Evolutionary conservation across 108 stramenopile species (phyloP).

Genomic region (Schizochytrium sp.): DNA sequence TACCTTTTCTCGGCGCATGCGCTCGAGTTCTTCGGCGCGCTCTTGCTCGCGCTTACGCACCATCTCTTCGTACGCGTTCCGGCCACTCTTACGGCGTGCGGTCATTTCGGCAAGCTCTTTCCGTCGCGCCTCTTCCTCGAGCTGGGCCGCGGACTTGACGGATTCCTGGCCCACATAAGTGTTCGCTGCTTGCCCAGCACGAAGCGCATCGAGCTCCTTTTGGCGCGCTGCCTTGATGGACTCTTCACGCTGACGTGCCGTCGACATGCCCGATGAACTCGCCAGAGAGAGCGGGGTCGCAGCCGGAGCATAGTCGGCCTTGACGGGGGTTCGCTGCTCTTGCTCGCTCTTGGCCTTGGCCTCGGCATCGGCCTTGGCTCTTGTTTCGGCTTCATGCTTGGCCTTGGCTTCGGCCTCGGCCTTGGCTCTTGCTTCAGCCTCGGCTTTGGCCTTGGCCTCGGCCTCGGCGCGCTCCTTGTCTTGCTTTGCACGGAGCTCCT

Average conservation of each 20-base stretch:
- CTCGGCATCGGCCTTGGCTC: neutral
- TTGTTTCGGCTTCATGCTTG: neutral
- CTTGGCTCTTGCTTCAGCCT: neutral
- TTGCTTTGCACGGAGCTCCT: neutral
- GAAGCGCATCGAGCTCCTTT: constrained; percentile 8
- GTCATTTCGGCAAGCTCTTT: neutral
- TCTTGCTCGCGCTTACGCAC: neutral
- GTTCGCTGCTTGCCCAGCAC: neutral
- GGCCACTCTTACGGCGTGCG: neutral
- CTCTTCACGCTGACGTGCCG: neutral
- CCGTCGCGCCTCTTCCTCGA: neutral
- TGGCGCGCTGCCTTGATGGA: neutral
- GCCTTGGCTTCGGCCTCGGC: neutral
- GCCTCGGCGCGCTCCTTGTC: neutral
- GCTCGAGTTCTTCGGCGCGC: neutral
- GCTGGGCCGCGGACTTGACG: neutral
- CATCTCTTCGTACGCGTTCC: neutral
- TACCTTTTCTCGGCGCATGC: neutral
- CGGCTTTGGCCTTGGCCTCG: neutral
- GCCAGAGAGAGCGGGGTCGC: neutral
- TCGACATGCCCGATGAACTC: neutral
- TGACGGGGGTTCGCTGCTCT: neutral
- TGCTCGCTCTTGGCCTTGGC: neutral
- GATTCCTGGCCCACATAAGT: neutral
- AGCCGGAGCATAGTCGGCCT: neutral